Evolutionary conservation across 306 rosid genomes (phyloP).

Genomic region (Acacia melanoxylon): DNA sequence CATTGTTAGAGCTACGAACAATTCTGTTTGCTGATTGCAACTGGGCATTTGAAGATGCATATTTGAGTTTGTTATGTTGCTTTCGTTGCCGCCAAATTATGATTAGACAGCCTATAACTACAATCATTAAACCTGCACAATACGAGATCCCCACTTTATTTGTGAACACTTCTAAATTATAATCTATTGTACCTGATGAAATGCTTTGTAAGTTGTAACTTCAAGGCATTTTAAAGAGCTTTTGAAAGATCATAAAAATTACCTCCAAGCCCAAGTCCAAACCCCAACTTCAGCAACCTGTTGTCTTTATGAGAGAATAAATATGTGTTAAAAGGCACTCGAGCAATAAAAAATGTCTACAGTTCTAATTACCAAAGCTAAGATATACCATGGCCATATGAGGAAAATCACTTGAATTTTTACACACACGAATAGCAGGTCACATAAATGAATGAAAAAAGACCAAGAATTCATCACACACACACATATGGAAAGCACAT

Average conservation of each 20-base stretch:
- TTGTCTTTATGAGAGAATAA: background rate
- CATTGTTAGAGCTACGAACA: conserved; percentile 5
- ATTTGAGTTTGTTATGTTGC: conserved; percentile 10
- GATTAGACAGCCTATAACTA: conserved; percentile 2
- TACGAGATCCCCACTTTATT: background rate
- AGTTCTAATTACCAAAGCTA: background rate
- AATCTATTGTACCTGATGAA: background rate
- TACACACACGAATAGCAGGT: too few species aligned
- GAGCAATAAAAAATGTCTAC: too few species aligned
- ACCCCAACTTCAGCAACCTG: background rate
- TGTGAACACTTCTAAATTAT: background rate
- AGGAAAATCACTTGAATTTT: too few species aligned
- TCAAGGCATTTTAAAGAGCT: background rate
- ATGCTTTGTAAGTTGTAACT: background rate
- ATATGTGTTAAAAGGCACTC: background rate
- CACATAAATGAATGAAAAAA: too few species aligned
- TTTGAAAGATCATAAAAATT: background rate
- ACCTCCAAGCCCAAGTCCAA: background rate
- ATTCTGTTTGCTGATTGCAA: conserved; percentile 11
- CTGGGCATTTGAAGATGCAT: background rate
- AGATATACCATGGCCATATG: too few species aligned
- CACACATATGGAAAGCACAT: background rate
- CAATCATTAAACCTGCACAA: conserved; percentile 34
- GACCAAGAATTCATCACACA: too few species aligned
- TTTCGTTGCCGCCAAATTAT: conserved; percentile 9